Evolutionary conservation across 495 filamentous ascomycete species (phyloP).

Genomic region (Neurospora cerealis): DNA sequence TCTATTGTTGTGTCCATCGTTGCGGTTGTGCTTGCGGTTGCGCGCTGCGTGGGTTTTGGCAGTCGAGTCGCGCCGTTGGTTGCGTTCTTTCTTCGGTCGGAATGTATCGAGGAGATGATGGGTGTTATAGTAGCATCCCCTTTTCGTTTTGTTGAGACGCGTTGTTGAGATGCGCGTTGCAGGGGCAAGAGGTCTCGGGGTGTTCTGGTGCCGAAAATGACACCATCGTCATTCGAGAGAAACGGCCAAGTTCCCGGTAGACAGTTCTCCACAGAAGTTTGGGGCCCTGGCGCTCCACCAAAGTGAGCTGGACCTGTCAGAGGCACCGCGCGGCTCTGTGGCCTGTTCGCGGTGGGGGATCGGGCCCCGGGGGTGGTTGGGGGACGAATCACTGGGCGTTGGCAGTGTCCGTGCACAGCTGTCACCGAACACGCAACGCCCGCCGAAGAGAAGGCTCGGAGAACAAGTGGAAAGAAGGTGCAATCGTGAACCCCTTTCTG

Average conservation of each 20-base stretch:
- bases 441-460: background rate
- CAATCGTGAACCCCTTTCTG: background rate
- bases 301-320: background rate
- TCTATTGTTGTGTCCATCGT: background rate
- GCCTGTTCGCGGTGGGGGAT: background rate
- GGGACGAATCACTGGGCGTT: background rate
- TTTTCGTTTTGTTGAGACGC: background rate
- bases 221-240: constrained; percentile 11
- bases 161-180: background rate
- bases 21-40: background rate
- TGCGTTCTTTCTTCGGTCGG: background rate
- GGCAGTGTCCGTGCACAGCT: background rate
- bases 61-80: no score
- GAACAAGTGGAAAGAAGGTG: background rate
- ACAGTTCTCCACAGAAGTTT: background rate
- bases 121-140: background rate
- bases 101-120: background rate
- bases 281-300: background rate
- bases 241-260: background rate
- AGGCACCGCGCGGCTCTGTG: background rate
- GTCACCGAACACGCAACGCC: background rate
- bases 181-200: background rate
- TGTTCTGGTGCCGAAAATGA: constrained; percentile 3
- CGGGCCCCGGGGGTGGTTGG: background rate
- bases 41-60: no score